These are phyloP conservation scores for Arabidopsis thaliana DNA, from an alignment of 345 rosid species.

Conservation along the genomic window TAIR10.1 NC_003074.8:18911001-18911500, in stretches of 20 bases:
- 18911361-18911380: conserved; percentile 53
- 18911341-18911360: conserved; percentile 70
- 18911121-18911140: conserved; percentile 46
- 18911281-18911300: conserved; percentile 33
- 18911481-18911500: conserved; percentile 33
- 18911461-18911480: conserved; percentile 41
- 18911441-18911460: conserved; percentile 45
- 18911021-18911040: background rate
- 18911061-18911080: conserved; percentile 27
- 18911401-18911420: conserved; percentile 66
- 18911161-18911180: conserved; percentile 48
- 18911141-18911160: conserved; percentile 47
- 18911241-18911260: conserved; percentile 45
- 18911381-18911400: conserved; percentile 44
- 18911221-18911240: conserved; percentile 42
- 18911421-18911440: conserved; percentile 58
- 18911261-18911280: conserved; percentile 36
- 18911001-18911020: conserved; percentile 33
- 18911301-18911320: conserved; percentile 79
- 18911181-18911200: conserved; percentile 42
- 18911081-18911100: background rate
- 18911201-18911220: conserved; percentile 29
- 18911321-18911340: conserved; percentile 86
- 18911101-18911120: conserved; percentile 43
- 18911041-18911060: conserved; percentile 14